Evolutionary conservation across 2,329 filamentous ascomycete genomes (phyloP).

Genomic region (Westerdykella sp.): DNA sequence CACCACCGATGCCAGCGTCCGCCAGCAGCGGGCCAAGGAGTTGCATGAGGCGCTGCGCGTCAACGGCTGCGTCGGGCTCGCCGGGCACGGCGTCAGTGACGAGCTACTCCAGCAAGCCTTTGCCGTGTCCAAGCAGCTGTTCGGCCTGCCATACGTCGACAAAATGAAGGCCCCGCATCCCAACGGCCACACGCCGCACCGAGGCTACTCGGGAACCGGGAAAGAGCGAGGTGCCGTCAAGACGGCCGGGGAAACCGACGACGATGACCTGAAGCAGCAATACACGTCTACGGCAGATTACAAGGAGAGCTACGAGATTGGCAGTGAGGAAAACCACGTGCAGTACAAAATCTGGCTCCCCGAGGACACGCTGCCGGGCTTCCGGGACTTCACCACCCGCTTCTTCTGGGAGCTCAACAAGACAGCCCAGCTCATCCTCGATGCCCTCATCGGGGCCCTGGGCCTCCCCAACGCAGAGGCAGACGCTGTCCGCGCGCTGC

Average conservation of each 20-base stretch:
- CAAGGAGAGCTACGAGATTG: conserved; percentile 49
- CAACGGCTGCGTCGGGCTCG: conserved; percentile 46
- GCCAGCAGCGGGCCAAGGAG: conserved; percentile 32
- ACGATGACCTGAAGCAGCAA: conserved; percentile 26
- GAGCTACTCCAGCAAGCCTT: conserved; percentile 41
- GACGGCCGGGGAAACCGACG: conserved; percentile 33
- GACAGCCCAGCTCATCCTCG: conserved; percentile 41
- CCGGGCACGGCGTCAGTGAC: conserved; percentile 42
- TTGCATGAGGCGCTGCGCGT: conserved; percentile 40
- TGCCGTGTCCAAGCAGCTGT: conserved; percentile 40
- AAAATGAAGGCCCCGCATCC: conserved; percentile 49
- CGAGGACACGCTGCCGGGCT: conserved; percentile 41
- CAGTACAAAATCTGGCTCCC: conserved; percentile 47
- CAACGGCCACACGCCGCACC: conserved; percentile 44
- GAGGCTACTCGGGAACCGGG: conserved; percentile 53
- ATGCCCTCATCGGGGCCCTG: conserved; percentile 44
- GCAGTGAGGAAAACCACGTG: conserved; percentile 39
- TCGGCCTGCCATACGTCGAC: conserved; percentile 40
- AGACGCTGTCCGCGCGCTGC: conserved; percentile 39
- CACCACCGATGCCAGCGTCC: conserved; percentile 13
- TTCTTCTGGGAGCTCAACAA: conserved; percentile 48
- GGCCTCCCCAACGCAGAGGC: conserved; percentile 43
- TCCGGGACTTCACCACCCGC: conserved; percentile 42
- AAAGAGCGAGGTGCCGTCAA: conserved; percentile 50
- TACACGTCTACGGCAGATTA: conserved; percentile 41